phyloP scores from a whole-genome alignment of 768 basidiomycete species.

The Boletus edulis region DNA sequence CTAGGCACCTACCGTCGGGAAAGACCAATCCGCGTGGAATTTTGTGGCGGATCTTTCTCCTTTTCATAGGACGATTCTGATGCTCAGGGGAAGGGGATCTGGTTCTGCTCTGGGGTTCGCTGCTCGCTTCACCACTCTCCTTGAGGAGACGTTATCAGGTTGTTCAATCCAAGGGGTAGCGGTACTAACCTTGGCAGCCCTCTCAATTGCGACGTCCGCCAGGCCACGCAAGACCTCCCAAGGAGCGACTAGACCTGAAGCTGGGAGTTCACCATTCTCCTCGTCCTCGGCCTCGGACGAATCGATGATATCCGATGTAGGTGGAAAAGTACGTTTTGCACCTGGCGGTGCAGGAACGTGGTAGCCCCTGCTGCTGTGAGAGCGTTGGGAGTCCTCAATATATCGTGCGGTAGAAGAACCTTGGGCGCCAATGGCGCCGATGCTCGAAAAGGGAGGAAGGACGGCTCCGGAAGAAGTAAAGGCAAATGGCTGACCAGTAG shows the following conservation, averaged over 20 bases:
- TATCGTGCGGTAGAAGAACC: slow-evolving; percentile 60
- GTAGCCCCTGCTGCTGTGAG: slow-evolving; percentile 32
- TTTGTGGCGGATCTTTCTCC: slow-evolving; percentile 68
- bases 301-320: slow-evolving; percentile 67
- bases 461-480: slow-evolving; percentile 46
- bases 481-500: slow-evolving; percentile 30
- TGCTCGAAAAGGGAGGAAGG: slow-evolving; percentile 70
- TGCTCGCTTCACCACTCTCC: slow-evolving; percentile 72
- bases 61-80: slow-evolving; percentile 66
- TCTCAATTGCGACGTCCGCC: slow-evolving; percentile 78
- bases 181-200: slow-evolving; percentile 65
- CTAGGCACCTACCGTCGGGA: slow-evolving; percentile 61
- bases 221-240: slow-evolving; percentile 82
- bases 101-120: slow-evolving; percentile 73
- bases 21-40: slow-evolving; percentile 57
- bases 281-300: slow-evolving; percentile 86
- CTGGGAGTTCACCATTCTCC: slow-evolving; percentile 75
- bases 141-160: slow-evolving; percentile 28
- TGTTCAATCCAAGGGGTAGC: not conserved
- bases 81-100: slow-evolving; percentile 72
- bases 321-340: slow-evolving; percentile 59
- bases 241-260: slow-evolving; percentile 78
- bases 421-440: slow-evolving; percentile 54
- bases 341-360: slow-evolving; percentile 32
- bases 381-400: slow-evolving; percentile 37